Conservation (phyloP, 768 basidiomycete genomes). For the Boletus sp. region DNA sequence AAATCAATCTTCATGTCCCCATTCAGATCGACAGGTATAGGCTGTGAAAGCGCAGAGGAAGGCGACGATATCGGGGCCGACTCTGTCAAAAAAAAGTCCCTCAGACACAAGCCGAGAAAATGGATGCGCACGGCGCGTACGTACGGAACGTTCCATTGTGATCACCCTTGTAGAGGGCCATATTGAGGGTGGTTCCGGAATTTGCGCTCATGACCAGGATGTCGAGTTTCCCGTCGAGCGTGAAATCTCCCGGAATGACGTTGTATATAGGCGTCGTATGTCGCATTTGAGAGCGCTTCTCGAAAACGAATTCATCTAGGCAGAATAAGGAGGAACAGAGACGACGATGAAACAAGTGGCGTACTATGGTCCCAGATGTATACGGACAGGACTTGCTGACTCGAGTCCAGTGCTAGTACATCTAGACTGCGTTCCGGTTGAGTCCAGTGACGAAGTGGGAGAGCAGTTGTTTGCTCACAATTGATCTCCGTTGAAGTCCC, state of each 20-base stretch:
- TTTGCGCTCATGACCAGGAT: slow-evolving; percentile 81
- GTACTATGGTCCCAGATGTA: slow-evolving; percentile 82
- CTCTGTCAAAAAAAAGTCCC: slow-evolving; percentile 1
- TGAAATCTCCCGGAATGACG: slow-evolving; percentile 91
- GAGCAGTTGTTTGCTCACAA: slow-evolving; percentile 54
- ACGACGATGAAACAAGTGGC: slow-evolving; percentile 13
- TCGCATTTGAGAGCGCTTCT: slow-evolving; percentile 48
- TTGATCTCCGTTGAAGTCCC: slow-evolving; percentile 96
- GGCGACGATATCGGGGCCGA: slow-evolving; percentile 50
- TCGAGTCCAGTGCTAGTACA: slow-evolving; percentile 68
- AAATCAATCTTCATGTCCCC: slow-evolving; percentile 91
- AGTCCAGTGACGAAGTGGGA: neutral
- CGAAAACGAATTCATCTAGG: slow-evolving; percentile 58
- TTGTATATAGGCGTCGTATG: slow-evolving; percentile 66
- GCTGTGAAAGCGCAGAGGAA: slow-evolving; percentile 70
- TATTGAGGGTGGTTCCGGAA: slow-evolving; percentile 50
- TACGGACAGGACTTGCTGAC: slow-evolving; percentile 73
- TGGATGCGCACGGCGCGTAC: slow-evolving; percentile 15
- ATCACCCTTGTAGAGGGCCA: slow-evolving; percentile 69
- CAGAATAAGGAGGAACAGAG: slow-evolving; percentile 5
- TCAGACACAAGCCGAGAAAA: neutral
- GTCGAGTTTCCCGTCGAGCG: slow-evolving; percentile 89
- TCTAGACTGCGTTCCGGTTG: slow-evolving; percentile 57
- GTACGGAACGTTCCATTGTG: slow-evolving; percentile 65
- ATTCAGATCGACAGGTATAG: slow-evolving; percentile 81